These are phyloP conservation scores for Ceratocystis eucalypticola DNA, from an alignment of 2,329 filamentous ascomycete genomes.

Conservation along the genomic window DNA sequence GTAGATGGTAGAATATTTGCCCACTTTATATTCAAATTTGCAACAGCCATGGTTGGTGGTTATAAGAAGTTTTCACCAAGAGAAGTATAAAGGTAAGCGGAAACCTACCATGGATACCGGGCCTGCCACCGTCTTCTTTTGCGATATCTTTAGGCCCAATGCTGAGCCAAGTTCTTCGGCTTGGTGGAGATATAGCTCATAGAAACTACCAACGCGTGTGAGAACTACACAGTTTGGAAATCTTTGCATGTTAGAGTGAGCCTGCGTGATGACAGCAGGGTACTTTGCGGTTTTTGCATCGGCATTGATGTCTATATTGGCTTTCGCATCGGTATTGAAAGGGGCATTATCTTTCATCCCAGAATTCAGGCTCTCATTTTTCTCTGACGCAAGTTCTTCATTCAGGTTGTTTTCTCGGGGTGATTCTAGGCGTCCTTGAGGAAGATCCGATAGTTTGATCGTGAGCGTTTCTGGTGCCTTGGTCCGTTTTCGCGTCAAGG, in stretches of 20 bases:
- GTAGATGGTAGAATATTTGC: background rate
- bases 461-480: conserved; percentile 29
- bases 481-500: background rate
- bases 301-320: background rate
- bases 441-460: conserved; percentile 42
- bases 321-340: background rate
- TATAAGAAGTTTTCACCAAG: conserved; percentile 8
- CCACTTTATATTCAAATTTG: background rate
- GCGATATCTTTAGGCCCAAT: conserved; percentile 73
- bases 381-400: background rate
- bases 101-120: conserved; percentile 66
- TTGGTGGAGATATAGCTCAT: conserved; percentile 95
- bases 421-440: conserved; percentile 37
- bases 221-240: conserved; percentile 84
- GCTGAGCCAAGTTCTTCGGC: conserved; percentile 78
- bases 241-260: conserved; percentile 74
- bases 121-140: conserved; percentile 65
- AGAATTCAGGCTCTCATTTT: background rate
- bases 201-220: conserved; percentile 89
- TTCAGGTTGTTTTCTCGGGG: conserved; percentile 1
- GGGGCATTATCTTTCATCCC: background rate
- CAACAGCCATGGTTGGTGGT: background rate
- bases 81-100: conserved; percentile 19
- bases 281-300: conserved; percentile 42
- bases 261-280: conserved; percentile 80